These are phyloP conservation scores for Eutrema yunnanense DNA, from an alignment of 345 rosid species.

Conservation along the genomic window DNA sequence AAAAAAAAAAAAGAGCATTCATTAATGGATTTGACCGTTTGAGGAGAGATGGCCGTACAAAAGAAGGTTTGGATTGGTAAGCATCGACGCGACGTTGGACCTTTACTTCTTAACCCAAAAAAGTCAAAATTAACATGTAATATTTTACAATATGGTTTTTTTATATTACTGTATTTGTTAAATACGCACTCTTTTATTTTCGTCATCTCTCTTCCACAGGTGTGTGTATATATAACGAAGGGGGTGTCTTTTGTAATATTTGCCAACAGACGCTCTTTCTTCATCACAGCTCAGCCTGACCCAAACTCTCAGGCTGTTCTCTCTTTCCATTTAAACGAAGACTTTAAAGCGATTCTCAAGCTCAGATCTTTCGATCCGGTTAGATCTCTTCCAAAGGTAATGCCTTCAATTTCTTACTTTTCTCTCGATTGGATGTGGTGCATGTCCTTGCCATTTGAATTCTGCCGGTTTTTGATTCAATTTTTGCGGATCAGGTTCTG, in stretches of 20 bases:
- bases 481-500: not conserved
- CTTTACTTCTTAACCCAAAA: conserved; percentile 5
- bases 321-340: not conserved
- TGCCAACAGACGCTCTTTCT: conserved; percentile 1
- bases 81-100: not conserved
- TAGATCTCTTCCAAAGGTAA: conserved; percentile 13
- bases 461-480: not conserved
- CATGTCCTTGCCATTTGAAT: conserved; percentile 1
- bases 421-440: not conserved
- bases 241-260: not conserved
- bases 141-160: not conserved
- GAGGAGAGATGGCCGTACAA: not conserved
- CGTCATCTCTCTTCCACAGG: not conserved
- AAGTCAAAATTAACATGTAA: not conserved
- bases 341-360: not conserved
- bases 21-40: not conserved
- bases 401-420: not conserved
- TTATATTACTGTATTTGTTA: not conserved
- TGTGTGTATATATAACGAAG: not conserved
- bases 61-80: not conserved
- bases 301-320: conserved; percentile 8
- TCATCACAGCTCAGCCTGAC: conserved; percentile 28
- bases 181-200: not conserved
- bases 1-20: too few relatives aligned
- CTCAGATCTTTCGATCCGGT: conserved; percentile 13